Percentiles rank a stretch among this genome's conserved stretches.
These are phyloP conservation scores for Podila minutissima DNA, from an alignment of 192 early-diverging fungal species.

Conservation along the genomic window DNA sequence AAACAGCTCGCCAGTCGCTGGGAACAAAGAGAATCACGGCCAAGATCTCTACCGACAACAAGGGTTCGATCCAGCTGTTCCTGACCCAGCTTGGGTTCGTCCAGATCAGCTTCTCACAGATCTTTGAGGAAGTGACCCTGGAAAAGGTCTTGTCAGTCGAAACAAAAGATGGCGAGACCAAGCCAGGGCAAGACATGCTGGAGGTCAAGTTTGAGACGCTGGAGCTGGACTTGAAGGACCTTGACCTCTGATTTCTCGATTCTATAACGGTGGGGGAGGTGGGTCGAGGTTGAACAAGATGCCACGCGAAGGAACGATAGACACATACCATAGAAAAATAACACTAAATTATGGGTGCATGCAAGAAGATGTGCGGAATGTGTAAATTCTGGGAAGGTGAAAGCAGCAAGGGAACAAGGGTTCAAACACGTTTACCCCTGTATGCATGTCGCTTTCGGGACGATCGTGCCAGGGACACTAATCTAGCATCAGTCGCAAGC, in stretches of 20 bases:
- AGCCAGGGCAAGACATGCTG: not conserved
- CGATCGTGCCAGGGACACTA: too few relatives aligned
- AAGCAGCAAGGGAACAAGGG: too few relatives aligned
- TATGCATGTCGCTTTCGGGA: too few relatives aligned
- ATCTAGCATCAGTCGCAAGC: too few relatives aligned
- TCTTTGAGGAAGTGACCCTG: conserved; percentile 77
- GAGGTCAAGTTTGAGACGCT: conserved; percentile 25
- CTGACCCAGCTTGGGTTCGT: conserved; percentile 65
- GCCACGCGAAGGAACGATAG: too few relatives aligned
- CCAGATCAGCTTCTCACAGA: conserved; percentile 57
- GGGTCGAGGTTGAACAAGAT: too few relatives aligned
- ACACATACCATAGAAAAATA: too few relatives aligned
- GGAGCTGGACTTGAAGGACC: conserved; percentile 13
- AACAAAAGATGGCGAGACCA: not conserved
- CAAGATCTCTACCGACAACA: conserved; percentile 74
- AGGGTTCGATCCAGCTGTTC: conserved; percentile 69
- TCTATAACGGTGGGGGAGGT: not conserved
- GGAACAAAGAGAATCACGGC: conserved; percentile 65
- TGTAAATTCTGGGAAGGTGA: too few relatives aligned
- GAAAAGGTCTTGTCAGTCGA: conserved; percentile 33
- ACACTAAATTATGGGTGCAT: too few relatives aligned
- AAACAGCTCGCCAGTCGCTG: conserved; percentile 52
- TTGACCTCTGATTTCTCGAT: conserved; percentile 7
- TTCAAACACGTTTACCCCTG: too few relatives aligned
- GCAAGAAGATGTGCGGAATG: too few relatives aligned